Percentiles rank a stretch among this genome's conserved stretches.
These are phyloP conservation scores for Silene coronaria DNA, from an alignment of 179 eudicot genomes.

Conservation along the genomic window DNA sequence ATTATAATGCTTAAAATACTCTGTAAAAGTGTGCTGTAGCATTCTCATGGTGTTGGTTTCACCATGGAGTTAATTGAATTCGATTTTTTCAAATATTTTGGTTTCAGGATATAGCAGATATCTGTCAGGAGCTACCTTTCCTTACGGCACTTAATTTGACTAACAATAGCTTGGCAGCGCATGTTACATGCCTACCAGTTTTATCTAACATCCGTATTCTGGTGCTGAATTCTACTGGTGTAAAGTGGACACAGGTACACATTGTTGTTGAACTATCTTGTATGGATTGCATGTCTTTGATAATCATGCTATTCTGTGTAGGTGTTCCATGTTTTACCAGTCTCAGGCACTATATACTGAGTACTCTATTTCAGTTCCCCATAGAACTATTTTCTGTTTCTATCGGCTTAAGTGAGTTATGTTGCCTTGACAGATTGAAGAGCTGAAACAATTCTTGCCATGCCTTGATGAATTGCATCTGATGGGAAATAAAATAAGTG, in stretches of 20 bases:
- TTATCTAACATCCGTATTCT: conserved; percentile 56
- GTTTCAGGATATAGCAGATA: conserved; percentile 69
- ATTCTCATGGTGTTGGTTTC: background rate
- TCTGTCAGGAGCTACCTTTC: conserved; percentile 59
- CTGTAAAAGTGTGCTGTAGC: background rate
- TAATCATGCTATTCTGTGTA: background rate
- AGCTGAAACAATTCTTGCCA: conserved; percentile 55
- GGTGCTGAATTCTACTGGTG: conserved; percentile 71
- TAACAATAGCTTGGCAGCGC: conserved; percentile 51
- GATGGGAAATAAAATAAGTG: conserved; percentile 61
- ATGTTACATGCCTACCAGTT: conserved; percentile 37
- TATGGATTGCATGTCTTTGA: background rate
- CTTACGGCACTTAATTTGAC: conserved; percentile 71
- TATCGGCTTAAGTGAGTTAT: conserved; percentile 4
- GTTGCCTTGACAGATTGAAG: conserved; percentile 52
- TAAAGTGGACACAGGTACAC: conserved; percentile 73
- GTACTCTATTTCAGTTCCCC: conserved; percentile 10
- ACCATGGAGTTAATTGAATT: background rate
- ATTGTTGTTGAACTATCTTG: background rate
- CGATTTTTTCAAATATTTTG: background rate
- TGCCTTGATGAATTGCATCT: conserved; percentile 81
- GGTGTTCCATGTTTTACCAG: background rate
- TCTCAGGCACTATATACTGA: background rate
- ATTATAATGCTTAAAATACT: too few species aligned
- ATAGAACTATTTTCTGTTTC: background rate